Evolutionary conservation across 1,284 basidiomycete species (phyloP).

Genomic region (Ganoderma meredithae): DNA sequence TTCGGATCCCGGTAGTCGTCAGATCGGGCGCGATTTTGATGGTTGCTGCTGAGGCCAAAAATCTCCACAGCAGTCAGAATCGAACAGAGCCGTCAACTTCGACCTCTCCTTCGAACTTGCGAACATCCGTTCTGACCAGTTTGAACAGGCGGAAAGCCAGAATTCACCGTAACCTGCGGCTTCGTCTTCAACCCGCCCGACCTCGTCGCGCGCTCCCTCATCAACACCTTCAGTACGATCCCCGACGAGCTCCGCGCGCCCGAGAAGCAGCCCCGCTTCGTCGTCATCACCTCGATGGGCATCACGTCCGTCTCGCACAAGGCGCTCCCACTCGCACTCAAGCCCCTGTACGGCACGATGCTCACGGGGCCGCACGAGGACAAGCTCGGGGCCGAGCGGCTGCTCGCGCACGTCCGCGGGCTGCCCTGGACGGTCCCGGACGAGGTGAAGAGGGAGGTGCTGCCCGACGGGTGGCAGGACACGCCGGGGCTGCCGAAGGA

Average conservation of each 20-base stretch:
- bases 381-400: slow-evolving; percentile 62
- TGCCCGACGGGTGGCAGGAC: slow-evolving; percentile 51
- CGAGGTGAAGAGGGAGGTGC: slow-evolving; percentile 48
- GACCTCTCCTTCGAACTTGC: too few species aligned
- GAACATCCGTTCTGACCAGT: background rate
- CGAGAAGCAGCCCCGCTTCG: slow-evolving; percentile 52
- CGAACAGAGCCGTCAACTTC: too few species aligned
- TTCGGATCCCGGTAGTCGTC: too few species aligned
- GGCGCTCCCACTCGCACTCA: slow-evolving; percentile 55
- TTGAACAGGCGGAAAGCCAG: slow-evolving; percentile 48
- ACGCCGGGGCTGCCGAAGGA: slow-evolving; percentile 47
- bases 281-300: slow-evolving; percentile 61
- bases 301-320: slow-evolving; percentile 52
- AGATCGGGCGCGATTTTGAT: too few species aligned
- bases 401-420: slow-evolving; percentile 53
- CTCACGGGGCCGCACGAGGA: slow-evolving; percentile 58
- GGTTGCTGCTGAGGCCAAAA: too few species aligned
- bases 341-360: slow-evolving; percentile 53
- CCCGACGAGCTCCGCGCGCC: slow-evolving; percentile 41
- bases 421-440: slow-evolving; percentile 51
- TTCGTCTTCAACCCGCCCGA: slow-evolving; percentile 51
- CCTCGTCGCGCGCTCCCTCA: slow-evolving; percentile 56
- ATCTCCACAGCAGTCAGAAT: too few species aligned
- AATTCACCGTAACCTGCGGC: slow-evolving; percentile 53
- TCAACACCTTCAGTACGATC: slow-evolving; percentile 57